Base-by-base conservation (phyloP, 2,329 filamentous ascomycete genomes). In the Trichoderma sp. region DNA sequence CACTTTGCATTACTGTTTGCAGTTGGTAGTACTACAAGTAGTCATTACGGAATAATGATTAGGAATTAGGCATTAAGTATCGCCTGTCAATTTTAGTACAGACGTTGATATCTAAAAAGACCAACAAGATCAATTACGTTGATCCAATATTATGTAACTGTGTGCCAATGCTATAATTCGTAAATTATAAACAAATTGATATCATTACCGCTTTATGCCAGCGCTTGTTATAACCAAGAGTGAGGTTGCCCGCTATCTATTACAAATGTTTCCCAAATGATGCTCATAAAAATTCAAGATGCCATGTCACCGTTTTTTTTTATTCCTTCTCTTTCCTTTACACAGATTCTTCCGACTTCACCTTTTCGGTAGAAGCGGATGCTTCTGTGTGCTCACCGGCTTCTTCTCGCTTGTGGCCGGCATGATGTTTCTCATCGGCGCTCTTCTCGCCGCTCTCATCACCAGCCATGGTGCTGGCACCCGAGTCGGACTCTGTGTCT, bases 171-270 rank as follows among this genome's bases (percentile, higher is more conserved):
- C 18, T 32, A 51, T 69, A 36, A 30, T 26, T 14, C 36, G 56
- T 51, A 34, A 61, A 61, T 36, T 62, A 61, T 21, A 61, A 69
- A 62, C 21, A 62, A 51, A 21, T 62, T 53, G 57, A 53, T 61
- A 70, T 70, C 67, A 62, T 62, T 53, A 62, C 7, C 28, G 57
- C 28, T 70, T 26, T 62, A 62, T 62, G 67, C 21, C 57, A 9
- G 21, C 30, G 56, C 43, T 26, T 53, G 18, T 62, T 62, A 53
- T 70, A 26, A 26, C 26, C 57, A 32, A n/a, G 28, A 69, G 58
- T 69, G 57, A 58, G 14, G 36, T 53, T 68, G 39, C 57, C 26
- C 67, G 67, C 39, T 70, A 34, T 70, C 67, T 70, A 62, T 70
- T 70, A 70, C 57, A 70, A 61, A 61, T 43, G 9, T 67, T 43